phyloP scores from a whole-genome alignment of 441 rosid genomes.

The Cnidoscolus chayamansa region DNA sequence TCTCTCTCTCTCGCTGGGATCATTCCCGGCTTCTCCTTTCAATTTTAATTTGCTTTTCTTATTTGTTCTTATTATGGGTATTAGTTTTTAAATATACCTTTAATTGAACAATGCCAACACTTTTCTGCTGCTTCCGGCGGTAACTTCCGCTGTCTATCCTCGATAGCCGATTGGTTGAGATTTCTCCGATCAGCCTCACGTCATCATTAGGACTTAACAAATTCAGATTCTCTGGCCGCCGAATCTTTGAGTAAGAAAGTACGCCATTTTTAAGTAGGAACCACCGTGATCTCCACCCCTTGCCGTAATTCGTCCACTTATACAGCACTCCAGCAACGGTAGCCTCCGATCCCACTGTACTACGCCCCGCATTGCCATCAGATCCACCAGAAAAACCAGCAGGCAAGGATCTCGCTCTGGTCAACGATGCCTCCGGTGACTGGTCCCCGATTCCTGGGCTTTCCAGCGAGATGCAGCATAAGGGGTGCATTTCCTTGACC shows the following conservation, averaged over 20 bases:
- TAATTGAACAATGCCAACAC: conserved; percentile 80
- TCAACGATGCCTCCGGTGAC: conserved; percentile 54
- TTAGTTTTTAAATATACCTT: conserved; percentile 46
- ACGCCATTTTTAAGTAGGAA: conserved; percentile 72
- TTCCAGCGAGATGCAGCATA: conserved; percentile 85
- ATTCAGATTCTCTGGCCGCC: conserved; percentile 60
- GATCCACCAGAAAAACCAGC: conserved; percentile 45
- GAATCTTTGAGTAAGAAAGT: conserved; percentile 81
- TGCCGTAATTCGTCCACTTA: conserved; percentile 97
- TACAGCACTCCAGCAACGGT: conserved; percentile 80
- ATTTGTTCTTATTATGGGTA: background rate
- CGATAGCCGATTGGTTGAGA: conserved; percentile 51
- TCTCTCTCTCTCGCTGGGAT: background rate
- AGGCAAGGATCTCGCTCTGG: conserved; percentile 67
- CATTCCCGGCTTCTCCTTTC: background rate
- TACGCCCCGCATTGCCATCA: conserved; percentile 36
- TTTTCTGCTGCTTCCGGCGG: conserved; percentile 62
- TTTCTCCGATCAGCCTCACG: conserved; percentile 76
- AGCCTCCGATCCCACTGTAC: conserved; percentile 45
- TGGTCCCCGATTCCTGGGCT: conserved; percentile 51
- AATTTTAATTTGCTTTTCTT: background rate
- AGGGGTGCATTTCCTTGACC: conserved; percentile 87
- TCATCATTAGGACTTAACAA: conserved; percentile 48
- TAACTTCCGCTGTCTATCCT: conserved; percentile 56
- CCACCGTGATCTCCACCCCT: conserved; percentile 99